Percentiles rank a stretch among this genome's conserved stretches.
Evolutionary conservation across 495 filamentous ascomycete species (phyloP).

Genomic region (Trichoderma gamsii): DNA sequence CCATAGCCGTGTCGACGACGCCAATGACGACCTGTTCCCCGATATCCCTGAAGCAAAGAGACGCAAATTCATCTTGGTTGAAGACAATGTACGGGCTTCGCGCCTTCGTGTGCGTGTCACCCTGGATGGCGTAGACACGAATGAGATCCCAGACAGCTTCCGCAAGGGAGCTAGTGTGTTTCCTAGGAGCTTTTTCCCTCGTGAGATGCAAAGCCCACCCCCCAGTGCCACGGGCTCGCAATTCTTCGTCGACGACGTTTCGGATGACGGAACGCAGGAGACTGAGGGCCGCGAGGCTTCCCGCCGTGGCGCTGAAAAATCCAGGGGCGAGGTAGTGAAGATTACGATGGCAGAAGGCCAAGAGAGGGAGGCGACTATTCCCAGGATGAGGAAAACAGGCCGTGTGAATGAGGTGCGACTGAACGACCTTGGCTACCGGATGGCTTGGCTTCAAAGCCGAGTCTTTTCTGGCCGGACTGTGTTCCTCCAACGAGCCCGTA

Average conservation of each 20-base stretch:
- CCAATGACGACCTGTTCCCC: constrained; percentile 67
- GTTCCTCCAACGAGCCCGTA: constrained; percentile 88
- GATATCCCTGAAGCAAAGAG: constrained; percentile 80
- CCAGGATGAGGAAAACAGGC: constrained; percentile 57
- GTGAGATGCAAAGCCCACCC: constrained; percentile 77
- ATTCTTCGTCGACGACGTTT: constrained; percentile 59
- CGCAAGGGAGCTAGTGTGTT: constrained; percentile 82
- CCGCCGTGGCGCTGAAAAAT: constrained; percentile 23
- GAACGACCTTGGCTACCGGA: constrained; percentile 89
- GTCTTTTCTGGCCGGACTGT: constrained; percentile 77
- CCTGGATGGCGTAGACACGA: constrained; percentile 80
- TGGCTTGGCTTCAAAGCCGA: constrained; percentile 90
- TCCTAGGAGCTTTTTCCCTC: constrained; percentile 80
- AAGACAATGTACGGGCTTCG: constrained; percentile 70
- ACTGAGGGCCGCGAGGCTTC: constrained; percentile 39
- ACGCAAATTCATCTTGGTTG: constrained; percentile 92
- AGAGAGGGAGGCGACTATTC: constrained; percentile 65
- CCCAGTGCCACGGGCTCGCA: constrained; percentile 55
- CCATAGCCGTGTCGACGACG: constrained; percentile 32
- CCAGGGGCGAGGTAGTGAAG: constrained; percentile 30
- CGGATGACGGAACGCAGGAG: constrained; percentile 52
- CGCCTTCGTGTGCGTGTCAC: constrained; percentile 82
- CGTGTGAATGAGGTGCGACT: constrained; percentile 74
- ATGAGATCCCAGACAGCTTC: constrained; percentile 91
- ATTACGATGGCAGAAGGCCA: constrained; percentile 63